Evolutionary conservation across 1,139 yeast species (phyloP), one percentile per base, ranked within the genome.

Genomic region (Suhomyces ambrosiae): DNA sequence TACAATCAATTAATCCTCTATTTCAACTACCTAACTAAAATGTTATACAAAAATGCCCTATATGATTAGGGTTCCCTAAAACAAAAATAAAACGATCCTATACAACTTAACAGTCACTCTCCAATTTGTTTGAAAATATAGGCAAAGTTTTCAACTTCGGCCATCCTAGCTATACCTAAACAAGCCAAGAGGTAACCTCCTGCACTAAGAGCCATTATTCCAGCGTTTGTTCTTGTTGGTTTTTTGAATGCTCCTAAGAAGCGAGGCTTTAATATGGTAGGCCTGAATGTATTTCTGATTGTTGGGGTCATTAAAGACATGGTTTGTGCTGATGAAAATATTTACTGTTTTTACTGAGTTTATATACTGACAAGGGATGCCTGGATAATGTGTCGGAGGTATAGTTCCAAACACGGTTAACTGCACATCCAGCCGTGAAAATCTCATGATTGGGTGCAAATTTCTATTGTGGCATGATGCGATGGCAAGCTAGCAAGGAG

Each of bases 111-210:
- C 27, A 13, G 7, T 24, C 25, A 25, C 19, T 32, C 37, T 8
- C 62, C 63, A 30, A 59, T 44, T 39, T 58, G 63, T 40, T 49
- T 55, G 50, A 59, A 58, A 7, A 58, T 43, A 41, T 56, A 52
- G 25, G 52, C 49, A 30, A 49, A 49, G 37, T 59, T 48, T 32
- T 50, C 54, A 32, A 44, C 48, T 34, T 58, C 61, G 4, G 62
- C 63, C 40, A 55, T 37, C 25, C 48, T 45, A 15, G 60, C 63
- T 13, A 56, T 48, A 19, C 52, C 54, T 28, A 54, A 36, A 24
- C 56, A 46, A 23, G 55, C 57, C 5, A 53, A 42, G 17, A 55
- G 38, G 39, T 55, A 58, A 23, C 51, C 52, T 9, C 52, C 49
- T 11, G 52, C 55, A 27, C 58, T 33, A 5, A 38, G 40, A 32